phyloP scores from a whole-genome alignment of 176 grass and related monocot species.

The Tillandsia fasciculata region DNA sequence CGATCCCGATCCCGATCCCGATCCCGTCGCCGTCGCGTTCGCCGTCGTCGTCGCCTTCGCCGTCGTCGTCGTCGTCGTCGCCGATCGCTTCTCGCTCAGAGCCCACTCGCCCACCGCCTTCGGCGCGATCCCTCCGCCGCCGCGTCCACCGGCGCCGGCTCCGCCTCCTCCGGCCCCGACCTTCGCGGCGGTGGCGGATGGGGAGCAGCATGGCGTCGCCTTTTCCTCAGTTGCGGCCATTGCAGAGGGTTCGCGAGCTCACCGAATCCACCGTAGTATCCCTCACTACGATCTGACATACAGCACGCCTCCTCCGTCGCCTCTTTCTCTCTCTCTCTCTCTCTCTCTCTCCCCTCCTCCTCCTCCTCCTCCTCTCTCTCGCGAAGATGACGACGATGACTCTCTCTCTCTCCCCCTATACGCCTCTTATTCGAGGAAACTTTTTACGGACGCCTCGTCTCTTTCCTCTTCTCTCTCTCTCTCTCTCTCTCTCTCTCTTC shows the following conservation, averaged over 20 bases:
- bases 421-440: no score
- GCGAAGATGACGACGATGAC: no score
- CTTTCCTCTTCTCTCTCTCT: no score
- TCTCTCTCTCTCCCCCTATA: no score
- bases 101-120: slow-evolving; percentile 2
- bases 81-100: not conserved
- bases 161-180: slow-evolving; percentile 24
- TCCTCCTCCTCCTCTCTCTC: not conserved
- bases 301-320: slow-evolving; percentile 60
- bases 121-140: slow-evolving; percentile 26
- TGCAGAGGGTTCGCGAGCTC: slow-evolving; percentile 88
- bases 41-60: not conserved
- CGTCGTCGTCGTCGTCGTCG: not conserved
- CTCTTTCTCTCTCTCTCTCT: slow-evolving; percentile 27
- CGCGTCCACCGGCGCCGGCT: slow-evolving; percentile 23
- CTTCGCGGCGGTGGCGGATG: slow-evolving; percentile 19
- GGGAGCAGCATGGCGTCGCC: slow-evolving; percentile 52
- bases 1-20: not conserved
- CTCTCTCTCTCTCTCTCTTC: no score
- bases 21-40: no score
- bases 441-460: no score
- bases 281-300: slow-evolving; percentile 90
- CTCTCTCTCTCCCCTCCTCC: slow-evolving; percentile 4
- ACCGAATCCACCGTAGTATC: slow-evolving; percentile 76
- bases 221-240: slow-evolving; percentile 99